phyloP scores from a whole-genome alignment of 805 yeast species.

The Suhomyces tanzawaensis region DNA sequence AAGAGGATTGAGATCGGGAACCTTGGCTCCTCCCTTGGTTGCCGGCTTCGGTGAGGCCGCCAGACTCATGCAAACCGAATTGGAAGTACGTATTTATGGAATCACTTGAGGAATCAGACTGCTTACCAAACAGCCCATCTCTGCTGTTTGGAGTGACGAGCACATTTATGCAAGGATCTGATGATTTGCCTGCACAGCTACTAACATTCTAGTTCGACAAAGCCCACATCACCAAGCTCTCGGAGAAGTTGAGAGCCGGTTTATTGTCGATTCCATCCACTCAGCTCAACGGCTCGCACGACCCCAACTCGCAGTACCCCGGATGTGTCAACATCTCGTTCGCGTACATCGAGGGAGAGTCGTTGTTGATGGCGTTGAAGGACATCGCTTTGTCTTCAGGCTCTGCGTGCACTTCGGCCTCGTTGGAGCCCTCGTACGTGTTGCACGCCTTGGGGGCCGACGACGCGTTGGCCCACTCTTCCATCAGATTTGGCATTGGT shows the following conservation, averaged over 20 bases:
- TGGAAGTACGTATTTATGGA: slow-evolving; percentile 30
- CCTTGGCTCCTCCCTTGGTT: slow-evolving; percentile 93
- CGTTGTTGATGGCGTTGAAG: slow-evolving; percentile 93
- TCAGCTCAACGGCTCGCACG: slow-evolving; percentile 79
- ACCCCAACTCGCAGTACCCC: slow-evolving; percentile 51
- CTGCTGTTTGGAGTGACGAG: slow-evolving; percentile 3
- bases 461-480: slow-evolving; percentile 97
- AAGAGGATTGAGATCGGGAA: slow-evolving; percentile 95
- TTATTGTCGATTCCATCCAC: slow-evolving; percentile 84
- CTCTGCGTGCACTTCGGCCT: slow-evolving; percentile 98
- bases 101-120: slow-evolving; percentile 1
- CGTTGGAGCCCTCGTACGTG: slow-evolving; percentile 95
- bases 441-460: slow-evolving; percentile 96
- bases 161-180: slow-evolving; percentile 21
- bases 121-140: slow-evolving; percentile 1
- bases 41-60: slow-evolving; percentile 98
- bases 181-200: slow-evolving; percentile 5
- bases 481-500: slow-evolving; percentile 95
- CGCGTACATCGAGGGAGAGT: slow-evolving; percentile 98
- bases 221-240: slow-evolving; percentile 64
- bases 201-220: slow-evolving; percentile 49
- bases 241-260: slow-evolving; percentile 69
- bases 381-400: slow-evolving; percentile 96
- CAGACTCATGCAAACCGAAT: slow-evolving; percentile 71
- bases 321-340: slow-evolving; percentile 97